phyloP scores from a whole-genome alignment of 2,329 filamentous ascomycete genomes.

The Pyrenochaeta sp. region DNA sequence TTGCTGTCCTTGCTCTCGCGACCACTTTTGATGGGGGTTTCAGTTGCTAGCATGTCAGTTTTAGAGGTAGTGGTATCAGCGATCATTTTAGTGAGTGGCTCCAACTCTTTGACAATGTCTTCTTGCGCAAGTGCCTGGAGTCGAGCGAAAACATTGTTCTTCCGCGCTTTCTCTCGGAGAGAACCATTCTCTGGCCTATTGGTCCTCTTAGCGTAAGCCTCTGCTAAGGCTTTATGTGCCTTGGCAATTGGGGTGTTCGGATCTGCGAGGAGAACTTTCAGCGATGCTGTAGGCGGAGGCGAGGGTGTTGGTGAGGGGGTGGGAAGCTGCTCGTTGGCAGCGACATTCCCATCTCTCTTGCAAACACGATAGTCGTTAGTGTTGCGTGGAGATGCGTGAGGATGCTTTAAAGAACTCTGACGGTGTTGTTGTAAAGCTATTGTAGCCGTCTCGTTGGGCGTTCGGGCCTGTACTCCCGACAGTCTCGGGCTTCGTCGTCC shows the following conservation, averaged over 20 bases:
- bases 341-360: not conserved
- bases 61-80: not conserved
- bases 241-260: not conserved
- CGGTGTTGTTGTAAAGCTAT: not conserved
- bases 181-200: not conserved
- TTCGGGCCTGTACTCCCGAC: not conserved
- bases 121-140: not conserved
- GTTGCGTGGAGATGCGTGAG: not conserved
- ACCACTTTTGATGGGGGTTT: not conserved
- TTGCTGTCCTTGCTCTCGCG: not conserved
- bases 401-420: not conserved
- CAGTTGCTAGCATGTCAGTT: not conserved
- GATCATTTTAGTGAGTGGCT: not conserved
- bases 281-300: not conserved
- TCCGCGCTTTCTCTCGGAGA: not conserved
- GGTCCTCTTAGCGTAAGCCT: not conserved
- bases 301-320: not conserved
- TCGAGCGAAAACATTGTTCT: not conserved
- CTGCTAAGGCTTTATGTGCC: not conserved
- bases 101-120: not conserved
- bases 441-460: not conserved
- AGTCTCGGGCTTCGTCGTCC: not conserved
- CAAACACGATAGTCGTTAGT: not conserved
- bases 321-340: not conserved
- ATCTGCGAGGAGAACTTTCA: not conserved